phyloP scores from a whole-genome alignment of 495 filamentous ascomycete genomes.

The Pyronema omphalodes region DNA sequence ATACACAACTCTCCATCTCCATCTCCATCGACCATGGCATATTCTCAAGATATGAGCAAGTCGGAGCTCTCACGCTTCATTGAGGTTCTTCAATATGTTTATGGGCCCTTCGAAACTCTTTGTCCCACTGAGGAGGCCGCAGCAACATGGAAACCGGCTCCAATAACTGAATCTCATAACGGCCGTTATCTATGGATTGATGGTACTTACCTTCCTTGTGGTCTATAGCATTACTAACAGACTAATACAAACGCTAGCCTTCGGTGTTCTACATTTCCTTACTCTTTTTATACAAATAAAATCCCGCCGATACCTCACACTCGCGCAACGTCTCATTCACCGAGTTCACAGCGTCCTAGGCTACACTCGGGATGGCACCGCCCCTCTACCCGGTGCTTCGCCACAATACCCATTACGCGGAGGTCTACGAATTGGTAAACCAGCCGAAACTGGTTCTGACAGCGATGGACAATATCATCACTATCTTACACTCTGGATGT shows the following conservation, averaged over 20 bases:
- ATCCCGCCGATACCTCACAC: slow-evolving; percentile 31
- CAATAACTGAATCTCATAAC: slow-evolving; percentile 39
- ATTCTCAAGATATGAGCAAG: not conserved
- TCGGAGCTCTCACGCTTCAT: not conserved
- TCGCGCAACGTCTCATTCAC: slow-evolving; percentile 34
- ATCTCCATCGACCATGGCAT: no score
- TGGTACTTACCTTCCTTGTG: not conserved
- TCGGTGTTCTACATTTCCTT: slow-evolving; percentile 48
- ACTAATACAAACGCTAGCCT: slow-evolving; percentile 25
- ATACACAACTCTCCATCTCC: no score
- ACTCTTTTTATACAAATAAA: slow-evolving; percentile 35
- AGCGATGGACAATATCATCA: slow-evolving; percentile 51
- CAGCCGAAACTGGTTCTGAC: slow-evolving; percentile 33
- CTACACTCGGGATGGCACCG: slow-evolving; percentile 32
- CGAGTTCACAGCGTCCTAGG: slow-evolving; percentile 41
- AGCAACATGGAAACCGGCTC: slow-evolving; percentile 30
- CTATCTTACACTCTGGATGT: slow-evolving; percentile 55
- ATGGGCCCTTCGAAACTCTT: slow-evolving; percentile 26
- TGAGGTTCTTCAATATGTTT: slow-evolving; percentile 17
- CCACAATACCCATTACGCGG: slow-evolving; percentile 38
- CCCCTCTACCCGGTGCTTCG: slow-evolving; percentile 36
- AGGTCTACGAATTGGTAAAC: slow-evolving; percentile 46
- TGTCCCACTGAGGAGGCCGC: slow-evolving; percentile 22
- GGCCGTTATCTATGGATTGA: slow-evolving; percentile 54
- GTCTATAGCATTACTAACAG: not conserved